These are phyloP conservation scores for Geotrichum candidum DNA, from an alignment of 1,139 yeast genomes.

Conservation along the genomic window DNA sequence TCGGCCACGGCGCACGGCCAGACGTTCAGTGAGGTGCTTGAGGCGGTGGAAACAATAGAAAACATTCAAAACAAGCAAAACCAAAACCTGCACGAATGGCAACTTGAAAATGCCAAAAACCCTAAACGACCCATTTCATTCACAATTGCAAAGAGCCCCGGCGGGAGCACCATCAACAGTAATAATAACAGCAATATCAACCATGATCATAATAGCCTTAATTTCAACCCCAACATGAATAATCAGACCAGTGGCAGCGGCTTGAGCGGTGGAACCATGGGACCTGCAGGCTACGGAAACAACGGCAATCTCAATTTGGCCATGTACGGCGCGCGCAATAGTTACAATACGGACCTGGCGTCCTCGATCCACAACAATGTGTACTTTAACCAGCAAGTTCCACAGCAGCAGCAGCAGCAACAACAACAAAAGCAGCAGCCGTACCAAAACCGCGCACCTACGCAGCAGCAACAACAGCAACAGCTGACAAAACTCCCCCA, in stretches of 20 bases:
- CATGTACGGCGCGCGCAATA: neutral
- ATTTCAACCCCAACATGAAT: neutral
- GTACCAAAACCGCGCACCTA: neutral
- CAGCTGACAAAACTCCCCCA: neutral
- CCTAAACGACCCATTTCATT: constrained; percentile 16
- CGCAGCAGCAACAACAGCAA: neutral
- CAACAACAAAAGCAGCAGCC: neutral
- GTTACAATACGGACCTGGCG: neutral
- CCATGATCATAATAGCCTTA: no score
- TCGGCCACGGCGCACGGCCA: constrained; percentile 15
- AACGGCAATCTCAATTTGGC: neutral
- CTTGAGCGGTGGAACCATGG: neutral
- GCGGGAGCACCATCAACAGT: constrained; percentile 5
- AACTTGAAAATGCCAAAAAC: constrained; percentile 4
- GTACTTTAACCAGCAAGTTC: neutral
- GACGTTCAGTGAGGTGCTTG: constrained; percentile 24
- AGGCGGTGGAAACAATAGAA: constrained; percentile 22
- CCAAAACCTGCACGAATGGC: constrained; percentile 8
- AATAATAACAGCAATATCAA: neutral
- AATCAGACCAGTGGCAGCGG: neutral
- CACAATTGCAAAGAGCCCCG: constrained; percentile 19
- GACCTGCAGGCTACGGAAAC: neutral
- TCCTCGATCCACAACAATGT: neutral
- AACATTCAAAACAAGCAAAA: constrained; percentile 18
- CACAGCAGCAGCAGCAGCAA: neutral